Conservation (phyloP, 1,284 basidiomycete genomes). For the Hypsizygus ulmarius region DNA sequence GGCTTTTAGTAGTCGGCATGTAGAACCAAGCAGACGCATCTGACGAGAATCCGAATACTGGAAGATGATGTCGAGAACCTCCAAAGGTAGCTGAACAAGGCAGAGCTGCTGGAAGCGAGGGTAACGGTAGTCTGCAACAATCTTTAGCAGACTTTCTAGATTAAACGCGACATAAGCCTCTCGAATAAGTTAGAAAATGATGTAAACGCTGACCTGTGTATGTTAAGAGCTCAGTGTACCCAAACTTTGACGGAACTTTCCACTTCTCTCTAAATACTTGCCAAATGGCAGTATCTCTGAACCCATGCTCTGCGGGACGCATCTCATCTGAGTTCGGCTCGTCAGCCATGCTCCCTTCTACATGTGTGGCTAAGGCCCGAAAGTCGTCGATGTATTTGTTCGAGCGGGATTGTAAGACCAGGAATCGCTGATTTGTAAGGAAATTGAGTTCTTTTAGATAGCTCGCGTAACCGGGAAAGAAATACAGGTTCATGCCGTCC, state of each 20-base stretch:
- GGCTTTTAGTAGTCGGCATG: background rate
- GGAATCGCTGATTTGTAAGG: background rate
- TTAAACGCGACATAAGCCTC: too few relatives aligned
- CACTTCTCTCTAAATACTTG: background rate
- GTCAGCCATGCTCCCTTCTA: too few relatives aligned
- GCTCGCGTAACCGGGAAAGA: too few relatives aligned
- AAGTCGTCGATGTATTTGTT: conserved; percentile 1
- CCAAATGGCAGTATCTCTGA: background rate
- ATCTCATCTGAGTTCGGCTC: background rate
- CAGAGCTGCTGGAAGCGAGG: background rate
- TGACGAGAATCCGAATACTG: background rate
- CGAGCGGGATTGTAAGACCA: background rate
- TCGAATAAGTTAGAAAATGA: too few relatives aligned
- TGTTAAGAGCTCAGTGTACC: background rate
- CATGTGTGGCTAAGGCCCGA: background rate
- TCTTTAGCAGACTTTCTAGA: too few relatives aligned
- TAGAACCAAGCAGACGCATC: background rate
- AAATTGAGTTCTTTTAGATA: too few relatives aligned
- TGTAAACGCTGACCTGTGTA: background rate
- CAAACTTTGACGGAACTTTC: background rate
- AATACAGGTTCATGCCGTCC: conserved; percentile 1
- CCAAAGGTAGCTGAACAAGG: background rate
- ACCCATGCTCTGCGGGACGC: background rate
- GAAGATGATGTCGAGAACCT: conserved; percentile 1
- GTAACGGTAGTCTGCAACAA: background rate